Percentiles rank a stretch among this genome's conserved stretches.
Evolutionary conservation across 1,139 yeast species (phyloP).

Genomic region (Lodderomyces parapsilosis): DNA sequence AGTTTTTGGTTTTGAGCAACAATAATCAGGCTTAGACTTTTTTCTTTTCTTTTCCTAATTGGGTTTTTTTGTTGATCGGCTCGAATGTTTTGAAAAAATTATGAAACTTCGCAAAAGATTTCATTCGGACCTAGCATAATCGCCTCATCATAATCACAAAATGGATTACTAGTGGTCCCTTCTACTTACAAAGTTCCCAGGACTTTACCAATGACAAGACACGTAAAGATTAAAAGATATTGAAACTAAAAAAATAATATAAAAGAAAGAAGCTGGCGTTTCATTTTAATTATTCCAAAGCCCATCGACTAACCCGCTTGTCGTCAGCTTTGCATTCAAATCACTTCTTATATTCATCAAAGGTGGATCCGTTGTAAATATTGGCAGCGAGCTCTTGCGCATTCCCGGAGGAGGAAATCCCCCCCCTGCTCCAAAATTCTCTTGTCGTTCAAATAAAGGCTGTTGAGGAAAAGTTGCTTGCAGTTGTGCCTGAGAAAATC

Average conservation of each 20-base stretch:
- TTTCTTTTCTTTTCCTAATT: background rate
- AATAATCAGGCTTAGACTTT: background rate
- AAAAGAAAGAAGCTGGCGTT: too few species aligned
- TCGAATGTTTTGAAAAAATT: background rate
- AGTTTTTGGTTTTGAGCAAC: background rate
- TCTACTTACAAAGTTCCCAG: too few species aligned
- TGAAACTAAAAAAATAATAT: background rate
- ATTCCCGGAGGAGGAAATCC: conserved; percentile 10
- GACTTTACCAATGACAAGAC: too few species aligned
- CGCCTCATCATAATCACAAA: too few species aligned
- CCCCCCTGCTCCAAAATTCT: conserved; percentile 2
- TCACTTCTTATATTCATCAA: conserved; percentile 15
- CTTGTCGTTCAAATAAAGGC: background rate
- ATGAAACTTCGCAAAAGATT: too few species aligned
- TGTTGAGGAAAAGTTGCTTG: background rate
- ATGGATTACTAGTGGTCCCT: too few species aligned
- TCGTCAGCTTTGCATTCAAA: conserved; percentile 8
- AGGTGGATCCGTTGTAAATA: conserved; percentile 12
- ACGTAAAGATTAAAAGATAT: too few species aligned
- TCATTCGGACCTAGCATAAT: background rate
- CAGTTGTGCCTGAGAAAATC: background rate
- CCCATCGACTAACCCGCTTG: conserved; percentile 16
- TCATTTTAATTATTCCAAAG: conserved; percentile 3
- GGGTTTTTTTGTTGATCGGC: background rate
- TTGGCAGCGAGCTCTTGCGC: conserved; percentile 13